A percentile compares a stretch with the other conserved stretches of the same genome.
Evolutionary conservation across 73 alveolate species (phyloP).

Genomic region (Tetrahymena thermophila): DNA sequence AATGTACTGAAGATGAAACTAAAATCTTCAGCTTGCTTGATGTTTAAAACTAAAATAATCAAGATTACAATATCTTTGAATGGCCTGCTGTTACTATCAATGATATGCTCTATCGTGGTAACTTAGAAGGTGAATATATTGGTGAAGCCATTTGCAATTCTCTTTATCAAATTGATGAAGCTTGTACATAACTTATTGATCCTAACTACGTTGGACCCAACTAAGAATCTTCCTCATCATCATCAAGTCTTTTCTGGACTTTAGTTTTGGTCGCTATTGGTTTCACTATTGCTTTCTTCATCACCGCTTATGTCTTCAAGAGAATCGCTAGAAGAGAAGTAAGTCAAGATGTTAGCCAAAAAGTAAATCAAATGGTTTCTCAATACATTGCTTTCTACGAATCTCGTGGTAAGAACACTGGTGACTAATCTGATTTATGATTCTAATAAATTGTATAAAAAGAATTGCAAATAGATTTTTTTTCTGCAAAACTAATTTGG

Average conservation of each 20-base stretch:
- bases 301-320: background rate
- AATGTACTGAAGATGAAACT: background rate
- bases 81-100: background rate
- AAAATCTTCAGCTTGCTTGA: background rate
- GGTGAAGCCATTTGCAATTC: background rate
- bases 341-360: background rate
- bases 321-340: background rate
- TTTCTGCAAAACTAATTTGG: too few relatives aligned
- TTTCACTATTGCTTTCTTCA: background rate
- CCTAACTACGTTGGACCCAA: background rate
- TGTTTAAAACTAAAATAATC: background rate
- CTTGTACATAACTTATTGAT: background rate
- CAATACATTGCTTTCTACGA: background rate
- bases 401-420: background rate
- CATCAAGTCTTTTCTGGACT: background rate
- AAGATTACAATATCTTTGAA: background rate
- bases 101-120: background rate
- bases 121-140: background rate
- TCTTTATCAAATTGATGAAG: background rate
- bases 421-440: background rate
- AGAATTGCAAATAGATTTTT: background rate
- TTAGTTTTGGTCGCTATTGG: background rate
- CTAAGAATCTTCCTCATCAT: background rate
- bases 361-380: background rate
- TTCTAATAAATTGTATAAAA: background rate